These are phyloP conservation scores for Selenicereus undatus DNA, from an alignment of 148 eudicot species.

Conservation along the genomic window DNA sequence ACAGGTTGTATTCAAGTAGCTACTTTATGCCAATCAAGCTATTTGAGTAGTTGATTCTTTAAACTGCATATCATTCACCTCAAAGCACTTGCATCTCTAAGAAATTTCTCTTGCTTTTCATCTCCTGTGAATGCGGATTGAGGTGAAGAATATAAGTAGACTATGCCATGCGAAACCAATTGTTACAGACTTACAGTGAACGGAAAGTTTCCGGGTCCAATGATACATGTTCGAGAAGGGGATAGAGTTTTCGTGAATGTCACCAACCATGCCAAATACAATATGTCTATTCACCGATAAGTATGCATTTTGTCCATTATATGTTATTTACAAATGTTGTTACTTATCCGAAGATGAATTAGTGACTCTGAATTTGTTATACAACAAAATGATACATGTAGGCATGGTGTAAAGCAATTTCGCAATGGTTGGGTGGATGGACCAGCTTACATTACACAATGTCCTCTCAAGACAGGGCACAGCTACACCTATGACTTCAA, in stretches of 20 bases:
- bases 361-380: background rate
- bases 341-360: background rate
- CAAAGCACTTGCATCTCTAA: background rate
- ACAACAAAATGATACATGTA: background rate
- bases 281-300: conserved; percentile 44
- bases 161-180: conserved; percentile 38
- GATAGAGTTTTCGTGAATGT: conserved; percentile 32
- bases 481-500: conserved; percentile 43
- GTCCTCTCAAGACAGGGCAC: conserved; percentile 43
- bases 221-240: conserved; percentile 36
- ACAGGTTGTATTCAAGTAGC: too few species aligned
- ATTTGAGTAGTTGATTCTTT: too few species aligned
- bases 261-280: conserved; percentile 36
- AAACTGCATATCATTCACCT: too few species aligned
- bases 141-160: conserved; percentile 34
- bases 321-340: background rate
- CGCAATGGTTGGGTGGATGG: conserved; percentile 66
- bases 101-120: background rate
- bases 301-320: too few species aligned
- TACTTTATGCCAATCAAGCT: too few species aligned
- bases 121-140: conserved; percentile 14
- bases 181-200: conserved; percentile 38
- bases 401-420: conserved; percentile 51
- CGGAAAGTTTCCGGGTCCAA: conserved; percentile 41
- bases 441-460: conserved; percentile 55